These are phyloP conservation scores for Isochrysis galbana DNA, from an alignment of 78 protist genomes.

Conservation along the genomic window DNA sequence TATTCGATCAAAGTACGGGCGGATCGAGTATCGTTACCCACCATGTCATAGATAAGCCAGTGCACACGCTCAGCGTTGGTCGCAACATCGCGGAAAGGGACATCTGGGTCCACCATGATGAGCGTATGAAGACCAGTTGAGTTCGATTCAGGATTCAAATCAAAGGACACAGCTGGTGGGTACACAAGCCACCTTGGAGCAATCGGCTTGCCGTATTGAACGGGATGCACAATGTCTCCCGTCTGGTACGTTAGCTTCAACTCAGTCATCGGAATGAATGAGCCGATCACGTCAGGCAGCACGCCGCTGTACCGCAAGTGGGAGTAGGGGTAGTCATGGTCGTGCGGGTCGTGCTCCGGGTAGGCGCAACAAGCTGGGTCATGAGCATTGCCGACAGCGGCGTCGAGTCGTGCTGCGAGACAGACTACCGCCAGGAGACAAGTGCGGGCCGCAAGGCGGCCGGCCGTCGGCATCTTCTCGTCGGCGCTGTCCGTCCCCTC, in stretches of 20 bases:
- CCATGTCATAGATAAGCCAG: conserved; percentile 11
- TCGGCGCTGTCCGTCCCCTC: too few relatives aligned
- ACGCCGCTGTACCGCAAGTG: background rate
- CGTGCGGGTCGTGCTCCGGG: conserved; percentile 23
- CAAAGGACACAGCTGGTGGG: background rate
- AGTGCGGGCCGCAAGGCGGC: too few relatives aligned
- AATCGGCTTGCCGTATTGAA: background rate
- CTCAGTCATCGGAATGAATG: background rate
- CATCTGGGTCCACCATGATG: background rate
- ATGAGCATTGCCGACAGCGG: too few relatives aligned
- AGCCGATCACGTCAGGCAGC: background rate
- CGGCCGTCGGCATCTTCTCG: too few relatives aligned
- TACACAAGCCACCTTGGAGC: background rate
- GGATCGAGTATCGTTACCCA: background rate
- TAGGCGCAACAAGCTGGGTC: conserved; percentile 10
- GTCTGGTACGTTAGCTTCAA: background rate
- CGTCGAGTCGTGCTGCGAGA: too few relatives aligned
- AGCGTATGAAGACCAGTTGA: background rate
- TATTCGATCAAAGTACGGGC: background rate
- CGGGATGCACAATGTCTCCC: background rate
- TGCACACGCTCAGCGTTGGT: background rate
- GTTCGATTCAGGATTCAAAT: background rate
- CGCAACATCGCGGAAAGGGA: background rate
- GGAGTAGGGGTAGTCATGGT: background rate
- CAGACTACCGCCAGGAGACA: too few relatives aligned